Base-by-base conservation (phyloP, 306 rosid genomes). In the Spatholobus suberectus region DNA sequence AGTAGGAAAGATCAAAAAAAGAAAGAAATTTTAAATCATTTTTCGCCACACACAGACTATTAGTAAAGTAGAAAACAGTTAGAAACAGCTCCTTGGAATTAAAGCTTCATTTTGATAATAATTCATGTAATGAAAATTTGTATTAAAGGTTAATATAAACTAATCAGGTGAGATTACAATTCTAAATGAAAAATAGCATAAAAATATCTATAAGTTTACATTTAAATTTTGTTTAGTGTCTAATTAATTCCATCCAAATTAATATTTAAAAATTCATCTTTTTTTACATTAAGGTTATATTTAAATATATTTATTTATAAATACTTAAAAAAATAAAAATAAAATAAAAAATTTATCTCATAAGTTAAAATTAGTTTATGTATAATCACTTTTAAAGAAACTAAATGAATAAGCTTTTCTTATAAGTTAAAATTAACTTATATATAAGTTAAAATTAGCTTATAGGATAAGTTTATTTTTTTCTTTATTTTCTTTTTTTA, bases 1-100 rank as follows among this genome's bases (percentile, higher is more conserved):
- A 67, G 17, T 38, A 54, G 41, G 21, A 23, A 15, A 70, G n/a
- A n/a, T n/a, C n/a, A n/a, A 80, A 49, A 52, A 15, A 26, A 3
- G 1, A 59, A 23, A 8, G n/a, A 51, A 18, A 2, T 40, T 80
- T 63, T 82, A 75, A 46, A 72, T 47, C 77, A 62, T 44, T 38
- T 37, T 11, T 32, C 38, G 5, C 46, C 9, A 18, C 47, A 38
- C 35, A 6, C 18, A 6, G 17, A 63, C 24, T 55, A 29, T 29
- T 14, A 8, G 41, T 6, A 15, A 59, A 62, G 23, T 14, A 27
- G 41, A 29, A 14, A 62, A 13, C 12, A 62, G 41, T 32, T 59
- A 4, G 13, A 29, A 32, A 0, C 23, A 61, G 18, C 12, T 63
- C 10, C 21, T 29, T 29, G 41, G 5, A 32, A 27, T 62, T 62